Percentiles rank a stretch among this genome's conserved stretches.
These are phyloP conservation scores for Herpetomonas samuelpessoai DNA, from an alignment of 208 protist genomes.

Conservation along the genomic window DNA sequence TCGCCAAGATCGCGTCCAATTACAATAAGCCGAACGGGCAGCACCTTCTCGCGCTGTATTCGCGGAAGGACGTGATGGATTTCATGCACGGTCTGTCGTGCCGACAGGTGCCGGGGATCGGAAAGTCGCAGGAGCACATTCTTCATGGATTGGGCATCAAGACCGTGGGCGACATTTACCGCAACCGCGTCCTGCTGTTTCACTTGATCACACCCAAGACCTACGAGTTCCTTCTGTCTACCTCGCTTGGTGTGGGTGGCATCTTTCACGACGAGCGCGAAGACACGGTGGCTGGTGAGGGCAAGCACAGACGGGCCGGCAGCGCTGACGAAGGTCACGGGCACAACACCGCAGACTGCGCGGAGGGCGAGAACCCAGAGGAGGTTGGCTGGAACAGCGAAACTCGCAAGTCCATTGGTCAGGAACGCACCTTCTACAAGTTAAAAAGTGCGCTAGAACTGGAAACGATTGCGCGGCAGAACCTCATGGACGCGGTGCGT, in stretches of 20 bases:
- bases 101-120: slow-evolving; percentile 66
- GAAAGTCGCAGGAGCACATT: slow-evolving; percentile 41
- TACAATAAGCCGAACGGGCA: slow-evolving; percentile 94
- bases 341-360: not conserved
- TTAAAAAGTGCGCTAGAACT: slow-evolving; percentile 40
- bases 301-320: not conserved
- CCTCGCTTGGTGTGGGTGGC: slow-evolving; percentile 44
- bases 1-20: slow-evolving; percentile 90
- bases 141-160: slow-evolving; percentile 44
- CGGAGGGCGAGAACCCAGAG: not conserved
- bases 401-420: slow-evolving; percentile 65
- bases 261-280: slow-evolving; percentile 28
- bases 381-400: slow-evolving; percentile 7
- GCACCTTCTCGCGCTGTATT: slow-evolving; percentile 45
- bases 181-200: slow-evolving; percentile 39
- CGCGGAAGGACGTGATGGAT: slow-evolving; percentile 44
- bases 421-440: slow-evolving; percentile 63
- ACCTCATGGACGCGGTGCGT: slow-evolving; percentile 27
- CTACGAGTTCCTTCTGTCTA: slow-evolving; percentile 52
- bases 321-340: not conserved
- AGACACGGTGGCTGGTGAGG: slow-evolving; percentile 1
- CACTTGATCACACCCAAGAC: slow-evolving; percentile 65
- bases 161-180: slow-evolving; percentile 57
- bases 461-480: slow-evolving; percentile 35
- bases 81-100: slow-evolving; percentile 40